Conservation (phyloP, 176 grass and related monocot genomes). For the Carex pumila region DNA sequence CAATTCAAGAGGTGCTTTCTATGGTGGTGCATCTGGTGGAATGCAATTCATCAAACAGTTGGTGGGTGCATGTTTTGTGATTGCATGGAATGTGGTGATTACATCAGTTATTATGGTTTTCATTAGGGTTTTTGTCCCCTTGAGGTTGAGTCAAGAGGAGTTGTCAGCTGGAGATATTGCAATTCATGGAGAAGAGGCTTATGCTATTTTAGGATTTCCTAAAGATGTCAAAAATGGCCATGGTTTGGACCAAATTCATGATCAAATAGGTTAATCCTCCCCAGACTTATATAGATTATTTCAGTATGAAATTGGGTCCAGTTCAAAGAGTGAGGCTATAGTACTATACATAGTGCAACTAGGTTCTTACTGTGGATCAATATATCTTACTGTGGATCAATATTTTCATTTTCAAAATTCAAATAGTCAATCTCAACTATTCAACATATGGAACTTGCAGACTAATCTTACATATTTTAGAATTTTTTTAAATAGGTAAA, state of each 20-base stretch:
- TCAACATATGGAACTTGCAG: too few species aligned
- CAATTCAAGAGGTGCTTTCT: conserved; percentile 12
- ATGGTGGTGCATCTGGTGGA: conserved; percentile 13
- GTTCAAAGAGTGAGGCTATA: too few species aligned
- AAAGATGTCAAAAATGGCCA: background rate
- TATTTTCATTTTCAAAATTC: too few species aligned
- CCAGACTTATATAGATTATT: too few species aligned
- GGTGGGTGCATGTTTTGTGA: conserved; percentile 19
- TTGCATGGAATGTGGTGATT: conserved; percentile 29
- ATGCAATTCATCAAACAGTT: conserved; percentile 30
- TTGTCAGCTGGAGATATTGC: conserved; percentile 19
- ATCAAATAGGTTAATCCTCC: background rate
- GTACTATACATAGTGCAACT: too few species aligned
- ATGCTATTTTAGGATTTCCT: background rate
- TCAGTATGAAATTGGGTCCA: too few species aligned
- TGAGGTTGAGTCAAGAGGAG: conserved; percentile 37
- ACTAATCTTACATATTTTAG: too few species aligned
- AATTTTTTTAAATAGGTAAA: too few species aligned
- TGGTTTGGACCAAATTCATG: background rate
- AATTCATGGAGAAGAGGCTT: conserved; percentile 27
- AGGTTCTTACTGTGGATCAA: too few species aligned
- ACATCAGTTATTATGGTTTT: conserved; percentile 24
- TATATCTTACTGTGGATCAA: too few species aligned
- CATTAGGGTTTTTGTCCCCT: conserved; percentile 7
- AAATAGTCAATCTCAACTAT: too few species aligned